Evolutionary conservation across 306 rosid species (phyloP).

Genomic region (Dryas drummondii): DNA sequence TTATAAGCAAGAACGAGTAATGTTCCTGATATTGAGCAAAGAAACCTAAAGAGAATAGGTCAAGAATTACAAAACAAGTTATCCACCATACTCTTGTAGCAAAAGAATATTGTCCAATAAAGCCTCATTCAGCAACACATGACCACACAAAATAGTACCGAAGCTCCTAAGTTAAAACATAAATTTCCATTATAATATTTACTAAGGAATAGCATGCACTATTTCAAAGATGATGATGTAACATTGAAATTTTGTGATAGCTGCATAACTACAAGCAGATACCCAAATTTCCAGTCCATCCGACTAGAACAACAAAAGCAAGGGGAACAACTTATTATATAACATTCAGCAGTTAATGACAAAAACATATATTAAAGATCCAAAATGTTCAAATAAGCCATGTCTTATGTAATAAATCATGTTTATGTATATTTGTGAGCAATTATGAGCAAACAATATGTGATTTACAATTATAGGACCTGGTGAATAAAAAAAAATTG

Average conservation of each 20-base stretch:
- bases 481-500: too few species aligned
- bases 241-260: background rate
- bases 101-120: background rate
- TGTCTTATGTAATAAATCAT: too few species aligned
- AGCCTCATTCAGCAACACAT: background rate
- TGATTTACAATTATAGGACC: too few species aligned
- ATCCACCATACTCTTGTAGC: background rate
- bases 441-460: too few species aligned
- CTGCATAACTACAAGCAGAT: background rate
- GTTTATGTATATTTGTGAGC: too few species aligned
- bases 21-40: background rate
- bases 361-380: slow-evolving; percentile 12
- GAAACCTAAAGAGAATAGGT: background rate
- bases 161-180: background rate
- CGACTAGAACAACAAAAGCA: background rate
- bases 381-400: too few species aligned
- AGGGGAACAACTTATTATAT: background rate
- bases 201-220: background rate
- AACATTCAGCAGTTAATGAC: slow-evolving; percentile 6
- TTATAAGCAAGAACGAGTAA: background rate
- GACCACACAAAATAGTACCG: background rate
- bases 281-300: background rate
- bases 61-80: background rate
- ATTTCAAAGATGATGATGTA: background rate
- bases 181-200: background rate